Percentiles rank a stretch among this genome's conserved stretches.
Evolutionary conservation across 2,329 filamentous ascomycete genomes (phyloP).

Genomic region (Hypoxylon sp.): DNA sequence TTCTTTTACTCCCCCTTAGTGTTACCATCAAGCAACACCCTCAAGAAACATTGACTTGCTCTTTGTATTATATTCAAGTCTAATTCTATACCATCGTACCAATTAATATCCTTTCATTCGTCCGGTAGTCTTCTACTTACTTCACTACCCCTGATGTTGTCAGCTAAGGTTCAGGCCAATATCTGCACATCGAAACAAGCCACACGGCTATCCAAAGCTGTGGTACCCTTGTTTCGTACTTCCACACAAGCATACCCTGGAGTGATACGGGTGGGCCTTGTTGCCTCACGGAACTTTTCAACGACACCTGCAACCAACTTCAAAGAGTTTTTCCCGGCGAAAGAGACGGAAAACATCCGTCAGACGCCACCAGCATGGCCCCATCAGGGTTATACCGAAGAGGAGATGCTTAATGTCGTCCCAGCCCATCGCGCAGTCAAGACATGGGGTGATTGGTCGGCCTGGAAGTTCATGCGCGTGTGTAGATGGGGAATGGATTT

Average conservation of each 20-base stretch:
- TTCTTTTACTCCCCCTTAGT: conserved; percentile 2
- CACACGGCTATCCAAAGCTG: conserved; percentile 40
- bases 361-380: conserved; percentile 73
- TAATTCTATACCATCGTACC: conserved; percentile 9
- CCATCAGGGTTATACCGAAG: conserved; percentile 76
- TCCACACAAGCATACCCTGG: conserved; percentile 37
- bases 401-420: conserved; percentile 78
- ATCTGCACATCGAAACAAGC: conserved; percentile 47
- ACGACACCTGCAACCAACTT: conserved; percentile 57
- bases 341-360: conserved; percentile 68
- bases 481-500: conserved; percentile 83
- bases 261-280: conserved; percentile 43
- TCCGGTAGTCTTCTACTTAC: conserved; percentile 6
- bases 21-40: conserved; percentile 17
- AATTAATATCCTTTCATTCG: conserved; percentile 13
- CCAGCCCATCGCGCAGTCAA: conserved; percentile 80
- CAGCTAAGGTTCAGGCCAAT: conserved; percentile 42
- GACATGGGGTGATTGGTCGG: conserved; percentile 78
- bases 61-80: conserved; percentile 4
- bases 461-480: conserved; percentile 78
- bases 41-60: conserved; percentile 3
- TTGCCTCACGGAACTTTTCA: conserved; percentile 55
- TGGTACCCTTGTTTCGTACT: conserved; percentile 38
- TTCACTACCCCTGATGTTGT: conserved; percentile 42
- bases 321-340: conserved; percentile 69